Evolutionary conservation across 1,284 basidiomycete species (phyloP), one percentile per base, ranked within the genome.

Genomic region (Melampsora abietis-canadensis): DNA sequence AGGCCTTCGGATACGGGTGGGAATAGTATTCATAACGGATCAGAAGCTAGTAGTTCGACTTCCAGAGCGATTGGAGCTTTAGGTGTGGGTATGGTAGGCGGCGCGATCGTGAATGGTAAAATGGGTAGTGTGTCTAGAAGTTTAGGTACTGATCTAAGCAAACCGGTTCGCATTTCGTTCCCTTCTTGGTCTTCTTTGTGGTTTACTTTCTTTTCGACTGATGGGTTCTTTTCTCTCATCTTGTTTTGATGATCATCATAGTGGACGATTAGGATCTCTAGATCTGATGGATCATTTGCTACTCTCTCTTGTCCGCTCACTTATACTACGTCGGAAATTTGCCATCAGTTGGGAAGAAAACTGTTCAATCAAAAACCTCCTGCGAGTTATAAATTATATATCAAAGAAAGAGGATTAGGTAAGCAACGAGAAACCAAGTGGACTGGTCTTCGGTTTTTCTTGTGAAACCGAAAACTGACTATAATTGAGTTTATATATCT

Each of bases 331-430:
- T 85, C 86, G 5, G 87, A 90, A 66, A 83, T 95, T 72, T 87
- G 87, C 12, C 85, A 86, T 2, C 84, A 84, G 64, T 84, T 94
- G 66, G 87, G 88, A 40, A 83, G 85, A 76, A 90, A 89, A 80
- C 78, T 80, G 31, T 77, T 78, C 60, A 64, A 79, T 19, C 75
- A 78, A 12, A 83, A 69, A 64, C 63, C 63, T 19, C 69, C 82
- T 75, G 88, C 89, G 76, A 86, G 85, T 14, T 89, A 92, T 84
- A 87, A 88, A 78, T 79, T 95, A 57, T 92, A 92, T 84, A 82
- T 95, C 70, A 89, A 90, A 79, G 92, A 94, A 81, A 85, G 89
- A 24, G 90, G 91, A 46, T 85, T 91, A 84, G 91, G 92, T 92
- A 77, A 66, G 87, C n/a, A 37, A 37, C 7, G 2, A 37, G 5